Base-by-base conservation (phyloP, 352 stramenopile genomes). In the Globisporangium ultimum region DNA sequence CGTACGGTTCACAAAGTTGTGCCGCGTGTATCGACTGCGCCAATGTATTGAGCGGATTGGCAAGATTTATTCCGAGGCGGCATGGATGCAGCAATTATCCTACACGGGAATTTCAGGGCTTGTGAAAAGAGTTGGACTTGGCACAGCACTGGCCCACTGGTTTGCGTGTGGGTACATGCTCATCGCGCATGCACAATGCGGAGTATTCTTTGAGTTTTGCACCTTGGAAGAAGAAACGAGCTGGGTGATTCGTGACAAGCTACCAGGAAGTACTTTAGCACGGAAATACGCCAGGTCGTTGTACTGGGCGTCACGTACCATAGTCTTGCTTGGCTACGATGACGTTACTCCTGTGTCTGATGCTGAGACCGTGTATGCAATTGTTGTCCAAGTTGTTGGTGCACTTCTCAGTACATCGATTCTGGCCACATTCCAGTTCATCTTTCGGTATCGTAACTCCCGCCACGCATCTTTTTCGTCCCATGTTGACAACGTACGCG, bases 161-260 rank as follows among this genome's bases (percentile, higher is more conserved):
- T 55, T 79, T 15, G 80, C 80, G 1, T 91, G 79, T 24, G 78
- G 73, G 0, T 93, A 91, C 63, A 87, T 93, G 70, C 53, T 88
- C 47, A 63, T 91, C 21, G 81, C 74, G 0, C 79, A 91, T 42
- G 46, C 66, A 0, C 59, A 78, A 24, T 93, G 84, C 45, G 84
- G 84, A 0, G 40, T 87, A 4, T 60, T 74, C 20, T 59, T 88
- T 3, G 76, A 83, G 42, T 49, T 71, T 8, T 93, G 84, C 32
- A 52, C 72, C 22, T 28, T 63, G 2, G 40, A 67, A 5, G 58
- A 79, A 1, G 71, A 87, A 36, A 78, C 80, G 9, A 88, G 73
- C 40, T 89, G 81, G 81, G 76, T 74, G 10, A 72, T 88, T 10
- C 68, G 70, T 13, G 81, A 89, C 52, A 63, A 70, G 11, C 72